Conservation (phyloP, 1,139 yeast genomes). For the Debaryomyces sp. region DNA sequence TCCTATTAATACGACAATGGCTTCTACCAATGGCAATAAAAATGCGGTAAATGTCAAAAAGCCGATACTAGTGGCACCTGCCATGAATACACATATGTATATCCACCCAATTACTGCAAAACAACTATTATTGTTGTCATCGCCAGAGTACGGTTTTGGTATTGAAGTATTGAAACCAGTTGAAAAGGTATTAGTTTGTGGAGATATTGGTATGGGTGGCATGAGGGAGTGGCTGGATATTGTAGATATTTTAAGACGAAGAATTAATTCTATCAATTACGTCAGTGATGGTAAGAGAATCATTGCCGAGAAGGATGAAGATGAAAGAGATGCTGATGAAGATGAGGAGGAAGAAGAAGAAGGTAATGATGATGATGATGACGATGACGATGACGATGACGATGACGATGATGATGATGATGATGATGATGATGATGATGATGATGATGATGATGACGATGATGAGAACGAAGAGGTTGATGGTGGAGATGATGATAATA, state of each 20-base stretch:
- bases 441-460: slow-evolving; percentile 37
- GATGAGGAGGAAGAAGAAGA: slow-evolving; percentile 33
- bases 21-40: slow-evolving; percentile 11
- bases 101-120: slow-evolving; percentile 91
- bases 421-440: slow-evolving; percentile 34
- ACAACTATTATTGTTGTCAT: slow-evolving; percentile 62
- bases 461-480: slow-evolving; percentile 42
- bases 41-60: slow-evolving; percentile 38
- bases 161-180: slow-evolving; percentile 87
- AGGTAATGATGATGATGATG: slow-evolving; percentile 33
- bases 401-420: slow-evolving; percentile 40
- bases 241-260: slow-evolving; percentile 73
- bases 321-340: slow-evolving; percentile 33
- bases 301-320: slow-evolving; percentile 39
- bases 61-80: slow-evolving; percentile 91
- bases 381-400: slow-evolving; percentile 34
- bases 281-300: slow-evolving; percentile 43
- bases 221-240: slow-evolving; percentile 97
- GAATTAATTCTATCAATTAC: slow-evolving; percentile 40
- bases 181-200: slow-evolving; percentile 91
- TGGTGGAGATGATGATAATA: background rate
- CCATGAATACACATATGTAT: slow-evolving; percentile 97
- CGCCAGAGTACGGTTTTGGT: slow-evolving; percentile 46
- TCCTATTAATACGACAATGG: slow-evolving; percentile 41
- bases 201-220: slow-evolving; percentile 97